Evolutionary conservation across 306 rosid genomes (phyloP), one percentile per base, ranked within the genome.

Genomic region (Glycine soja): DNA sequence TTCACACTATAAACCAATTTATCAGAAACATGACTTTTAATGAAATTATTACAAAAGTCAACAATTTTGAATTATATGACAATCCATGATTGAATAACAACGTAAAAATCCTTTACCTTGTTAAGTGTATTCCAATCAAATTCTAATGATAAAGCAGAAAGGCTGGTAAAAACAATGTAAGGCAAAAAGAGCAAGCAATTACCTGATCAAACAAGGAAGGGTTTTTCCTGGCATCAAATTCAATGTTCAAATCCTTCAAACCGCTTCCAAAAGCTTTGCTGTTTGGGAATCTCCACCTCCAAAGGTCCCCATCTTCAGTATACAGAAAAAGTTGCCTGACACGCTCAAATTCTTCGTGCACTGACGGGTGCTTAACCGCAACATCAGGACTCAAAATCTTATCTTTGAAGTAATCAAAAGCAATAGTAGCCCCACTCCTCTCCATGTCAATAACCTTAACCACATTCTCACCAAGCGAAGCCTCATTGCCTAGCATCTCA

Each of bases 401-500:
- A 24, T 80, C 82, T 86, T 76, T 88, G 83, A 95, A 95, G 81
- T 91, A 95, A 84, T 93, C 98, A 70, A 89, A 95, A 46, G 99
- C 99, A 83, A 95, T 88, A 14, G 98, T 93, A 38, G 99, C 98
- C 1, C 98, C 99, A 72, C 99, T 91, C 82, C 96, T 87, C 52
- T 86, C 77, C 84, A 93, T 87, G 77, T 91, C 99, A 81, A 95
- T 66, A 63, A 90, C 80, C 57, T 85, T 86, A 16, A 16, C 63
- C 70, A 90, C 90, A 54, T 93, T 90, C 72, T 79, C 81, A 40
- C 82, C 90, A 5, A 56, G 16, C 4, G 53, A 75, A 56, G 46
- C 30, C 54, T 83, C 88, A 14, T 72, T 36, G 3, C 88, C 59
- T 5, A 90, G 75, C 11, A 13, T 70, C 48, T 90, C 94, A 42